These are phyloP conservation scores for Colletotrichum sp. DNA, from an alignment of 2,329 filamentous ascomycete species.

Conservation along the genomic window DNA sequence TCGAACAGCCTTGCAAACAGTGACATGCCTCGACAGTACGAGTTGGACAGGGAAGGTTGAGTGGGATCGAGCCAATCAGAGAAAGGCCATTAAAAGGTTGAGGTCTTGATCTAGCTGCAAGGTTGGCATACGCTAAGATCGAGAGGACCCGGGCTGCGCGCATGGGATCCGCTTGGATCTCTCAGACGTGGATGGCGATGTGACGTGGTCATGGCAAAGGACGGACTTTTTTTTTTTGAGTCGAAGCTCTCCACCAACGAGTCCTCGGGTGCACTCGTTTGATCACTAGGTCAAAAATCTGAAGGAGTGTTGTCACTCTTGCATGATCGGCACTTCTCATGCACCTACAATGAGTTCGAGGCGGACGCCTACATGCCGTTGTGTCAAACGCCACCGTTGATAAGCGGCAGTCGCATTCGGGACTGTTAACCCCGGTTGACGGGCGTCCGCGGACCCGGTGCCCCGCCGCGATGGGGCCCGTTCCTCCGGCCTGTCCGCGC, in stretches of 20 bases:
- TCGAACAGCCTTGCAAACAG: not conserved
- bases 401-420: not conserved
- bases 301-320: not conserved
- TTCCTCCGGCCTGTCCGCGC: not conserved
- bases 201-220: slow-evolving; percentile 11
- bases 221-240: not conserved
- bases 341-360: not conserved
- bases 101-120: slow-evolving; percentile 1
- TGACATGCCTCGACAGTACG: not conserved
- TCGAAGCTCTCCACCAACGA: not conserved
- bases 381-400: not conserved
- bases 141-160: not conserved
- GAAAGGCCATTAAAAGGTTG: not conserved
- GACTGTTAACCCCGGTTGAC: not conserved
- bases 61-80: not conserved
- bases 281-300: not conserved
- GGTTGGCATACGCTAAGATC: slow-evolving; percentile 9
- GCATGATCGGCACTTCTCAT: not conserved
- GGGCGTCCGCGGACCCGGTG: slow-evolving; percentile 9
- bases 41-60: not conserved
- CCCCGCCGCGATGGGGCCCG: not conserved
- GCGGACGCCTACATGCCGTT: not conserved
- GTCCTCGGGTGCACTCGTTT: not conserved
- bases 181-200: slow-evolving; percentile 3
- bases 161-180: slow-evolving; percentile 16